Evolutionary conservation across 176 grass and related monocot species (phyloP).

Genomic region (Musa beccarii): DNA sequence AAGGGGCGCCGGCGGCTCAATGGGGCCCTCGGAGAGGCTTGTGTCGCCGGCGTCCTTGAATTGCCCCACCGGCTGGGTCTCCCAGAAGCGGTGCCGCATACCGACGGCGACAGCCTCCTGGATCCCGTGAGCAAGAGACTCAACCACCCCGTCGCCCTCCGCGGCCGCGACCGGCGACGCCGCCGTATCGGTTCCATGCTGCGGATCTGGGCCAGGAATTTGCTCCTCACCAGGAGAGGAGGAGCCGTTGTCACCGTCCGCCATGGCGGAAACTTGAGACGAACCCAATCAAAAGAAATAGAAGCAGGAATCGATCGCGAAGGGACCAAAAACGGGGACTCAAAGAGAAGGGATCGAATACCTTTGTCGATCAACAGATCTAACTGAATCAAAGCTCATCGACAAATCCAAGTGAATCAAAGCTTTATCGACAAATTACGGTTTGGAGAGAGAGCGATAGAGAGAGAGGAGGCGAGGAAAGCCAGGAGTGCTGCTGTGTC

Average conservation of each 20-base stretch:
- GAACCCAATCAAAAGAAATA: neutral
- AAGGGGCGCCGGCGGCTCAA: slow-evolving; percentile 62
- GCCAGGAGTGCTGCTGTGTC: too few species aligned
- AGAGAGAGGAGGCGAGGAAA: too few species aligned
- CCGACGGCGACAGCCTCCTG: slow-evolving; percentile 66
- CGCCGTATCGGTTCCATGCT: neutral
- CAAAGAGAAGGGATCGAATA: too few species aligned
- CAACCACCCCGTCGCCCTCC: neutral
- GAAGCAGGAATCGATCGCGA: neutral
- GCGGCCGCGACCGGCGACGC: slow-evolving; percentile 5
- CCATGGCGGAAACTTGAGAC: neutral
- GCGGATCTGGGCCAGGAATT: neutral
- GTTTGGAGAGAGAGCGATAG: too few species aligned
- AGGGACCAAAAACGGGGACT: too few species aligned
- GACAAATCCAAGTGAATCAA: too few species aligned
- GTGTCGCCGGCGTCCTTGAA: slow-evolving; percentile 58
- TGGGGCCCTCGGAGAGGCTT: slow-evolving; percentile 57
- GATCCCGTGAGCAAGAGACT: slow-evolving; percentile 58
- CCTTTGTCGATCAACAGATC: too few species aligned
- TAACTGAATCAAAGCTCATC: too few species aligned
- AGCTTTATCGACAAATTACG: too few species aligned
- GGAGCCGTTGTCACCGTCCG: slow-evolving; percentile 7
- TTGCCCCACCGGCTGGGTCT: slow-evolving; percentile 92
- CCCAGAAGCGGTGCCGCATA: slow-evolving; percentile 90
- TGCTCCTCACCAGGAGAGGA: neutral